Base-by-base conservation (phyloP, 257 asterid genomes). In the Phtheirospermum japonicum region DNA sequence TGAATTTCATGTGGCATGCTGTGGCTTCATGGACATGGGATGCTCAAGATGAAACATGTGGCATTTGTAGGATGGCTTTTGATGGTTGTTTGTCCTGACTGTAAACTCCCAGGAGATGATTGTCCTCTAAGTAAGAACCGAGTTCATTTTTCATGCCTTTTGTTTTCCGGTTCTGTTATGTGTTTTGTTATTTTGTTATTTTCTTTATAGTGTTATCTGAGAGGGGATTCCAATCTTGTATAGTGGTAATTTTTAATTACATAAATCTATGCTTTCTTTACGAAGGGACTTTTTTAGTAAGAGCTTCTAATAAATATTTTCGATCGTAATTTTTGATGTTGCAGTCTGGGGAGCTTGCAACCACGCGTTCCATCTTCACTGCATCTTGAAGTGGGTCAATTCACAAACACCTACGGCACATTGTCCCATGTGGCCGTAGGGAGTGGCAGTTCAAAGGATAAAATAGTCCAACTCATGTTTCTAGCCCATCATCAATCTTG, bases 11-110 rank as follows among this genome's bases (percentile, higher is more conserved):
- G 67, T 90, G 94, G 98, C 94, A 83, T 72, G 94, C 88, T 20
- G 90, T 91, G 72, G 84, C 92, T 69, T 84, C 91, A n/a, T 91
- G 98, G 95, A 85, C 95, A 66, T 88, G 98, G 98, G 88, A 91
- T 74, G 97, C 96, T 17, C 95, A 87, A 77, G 97, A 90, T 64
- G 97, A 87, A 73, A 85, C 96, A 17, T 89, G 97, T 61, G 97
- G 97, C 50, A 85, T 90, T 62, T 87, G 97, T 75, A 72, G 96
- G 75, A 83, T 90, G 97, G 90, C 90, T 30, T 83, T 84, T 70
- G 94, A 89, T 79, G 96, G 96, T 51, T 88, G 95, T 71, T n/a
- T 88, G 95, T 76, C 92, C 92, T 59, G 95, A 88, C 66, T 86
- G 96, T 69, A 86, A 84, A 73, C 93, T 83, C 62, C 96, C 96